These are phyloP conservation scores for Pichia phayaonensis DNA, from an alignment of 805 yeast genomes.

Conservation along the genomic window DNA sequence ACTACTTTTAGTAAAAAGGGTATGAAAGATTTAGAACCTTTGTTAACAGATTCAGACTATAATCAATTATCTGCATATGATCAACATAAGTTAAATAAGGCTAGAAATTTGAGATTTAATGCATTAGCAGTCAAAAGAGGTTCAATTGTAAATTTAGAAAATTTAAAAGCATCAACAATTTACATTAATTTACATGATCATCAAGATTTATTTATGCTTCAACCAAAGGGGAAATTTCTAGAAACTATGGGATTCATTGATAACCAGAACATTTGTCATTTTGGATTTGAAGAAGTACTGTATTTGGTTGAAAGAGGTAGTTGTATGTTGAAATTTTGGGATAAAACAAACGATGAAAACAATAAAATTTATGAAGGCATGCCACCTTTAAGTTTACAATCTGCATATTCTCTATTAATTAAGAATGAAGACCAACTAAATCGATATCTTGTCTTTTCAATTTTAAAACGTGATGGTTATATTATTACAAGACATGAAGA, in stretches of 20 bases:
- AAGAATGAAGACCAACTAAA: slow-evolving; percentile 34
- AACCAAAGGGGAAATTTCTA: slow-evolving; percentile 65
- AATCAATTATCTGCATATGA: slow-evolving; percentile 22
- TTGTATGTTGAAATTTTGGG: slow-evolving; percentile 23
- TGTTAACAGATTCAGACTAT: slow-evolving; percentile 11
- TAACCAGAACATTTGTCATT: slow-evolving; percentile 35
- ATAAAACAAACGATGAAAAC: slow-evolving; percentile 15
- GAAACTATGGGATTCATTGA: slow-evolving; percentile 64
- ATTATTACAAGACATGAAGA: slow-evolving; percentile 37
- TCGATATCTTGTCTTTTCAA: slow-evolving; percentile 58
- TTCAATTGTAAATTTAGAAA: slow-evolving; percentile 15
- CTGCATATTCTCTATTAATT: slow-evolving; percentile 49
- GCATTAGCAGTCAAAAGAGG: slow-evolving; percentile 52
- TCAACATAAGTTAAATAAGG: slow-evolving; percentile 33
- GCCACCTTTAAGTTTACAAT: slow-evolving; percentile 50
- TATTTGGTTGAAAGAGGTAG: slow-evolving; percentile 81
- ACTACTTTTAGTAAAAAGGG: slow-evolving; percentile 58
- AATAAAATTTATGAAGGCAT: slow-evolving; percentile 23
- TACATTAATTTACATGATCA: slow-evolving; percentile 11
- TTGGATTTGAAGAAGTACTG: slow-evolving; percentile 60
- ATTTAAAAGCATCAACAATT: slow-evolving; percentile 24
- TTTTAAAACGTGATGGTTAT: slow-evolving; percentile 73
- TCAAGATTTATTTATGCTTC: slow-evolving; percentile 26
- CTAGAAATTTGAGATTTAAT: slow-evolving; percentile 64
- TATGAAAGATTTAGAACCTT: slow-evolving; percentile 76